Conservation (phyloP, 2,329 filamentous ascomycete species). For the Phaeophleospora eucalypticola region DNA sequence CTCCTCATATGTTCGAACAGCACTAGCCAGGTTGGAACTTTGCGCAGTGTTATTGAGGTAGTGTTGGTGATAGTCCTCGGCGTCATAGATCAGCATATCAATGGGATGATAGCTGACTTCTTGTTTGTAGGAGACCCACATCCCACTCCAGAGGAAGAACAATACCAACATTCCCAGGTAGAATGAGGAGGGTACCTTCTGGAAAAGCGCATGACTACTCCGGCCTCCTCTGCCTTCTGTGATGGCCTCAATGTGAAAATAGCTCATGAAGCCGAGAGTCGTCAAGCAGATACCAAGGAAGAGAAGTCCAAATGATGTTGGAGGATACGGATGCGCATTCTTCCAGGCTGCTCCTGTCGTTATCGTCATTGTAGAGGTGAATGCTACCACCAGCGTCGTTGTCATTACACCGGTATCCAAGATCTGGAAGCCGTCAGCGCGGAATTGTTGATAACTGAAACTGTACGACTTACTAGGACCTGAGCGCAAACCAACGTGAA, state of each 20-base stretch:
- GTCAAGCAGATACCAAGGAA: conserved; percentile 22
- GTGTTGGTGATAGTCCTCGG: conserved; percentile 44
- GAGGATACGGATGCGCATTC: conserved; percentile 31
- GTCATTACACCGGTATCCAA: conserved; percentile 38
- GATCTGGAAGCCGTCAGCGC: too few relatives aligned
- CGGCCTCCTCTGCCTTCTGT: conserved; percentile 5
- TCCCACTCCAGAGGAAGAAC: conserved; percentile 39
- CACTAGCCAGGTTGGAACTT: conserved; percentile 47
- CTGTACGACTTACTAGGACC: conserved; percentile 26
- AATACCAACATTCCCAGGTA: conserved; percentile 40
- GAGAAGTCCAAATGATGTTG: conserved; percentile 18
- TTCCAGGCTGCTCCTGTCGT: conserved; percentile 33
- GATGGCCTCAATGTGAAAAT: conserved; percentile 23
- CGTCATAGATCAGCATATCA: conserved; percentile 51
- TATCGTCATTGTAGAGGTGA: conserved; percentile 32
- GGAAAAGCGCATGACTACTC: conserved; percentile 10
- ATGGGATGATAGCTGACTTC: conserved; percentile 51
- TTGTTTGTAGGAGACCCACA: conserved; percentile 40
- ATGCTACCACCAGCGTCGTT: conserved; percentile 38
- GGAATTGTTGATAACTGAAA: too few relatives aligned
- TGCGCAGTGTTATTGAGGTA: conserved; percentile 47
- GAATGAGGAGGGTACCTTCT: conserved; percentile 27
- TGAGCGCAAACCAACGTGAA: conserved; percentile 27
- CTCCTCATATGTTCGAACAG: conserved; percentile 48
- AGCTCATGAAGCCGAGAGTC: conserved; percentile 31